These are phyloP conservation scores for Hyphopichia buzzinii DNA, from an alignment of 1,139 yeast species.

Conservation along the genomic window DNA sequence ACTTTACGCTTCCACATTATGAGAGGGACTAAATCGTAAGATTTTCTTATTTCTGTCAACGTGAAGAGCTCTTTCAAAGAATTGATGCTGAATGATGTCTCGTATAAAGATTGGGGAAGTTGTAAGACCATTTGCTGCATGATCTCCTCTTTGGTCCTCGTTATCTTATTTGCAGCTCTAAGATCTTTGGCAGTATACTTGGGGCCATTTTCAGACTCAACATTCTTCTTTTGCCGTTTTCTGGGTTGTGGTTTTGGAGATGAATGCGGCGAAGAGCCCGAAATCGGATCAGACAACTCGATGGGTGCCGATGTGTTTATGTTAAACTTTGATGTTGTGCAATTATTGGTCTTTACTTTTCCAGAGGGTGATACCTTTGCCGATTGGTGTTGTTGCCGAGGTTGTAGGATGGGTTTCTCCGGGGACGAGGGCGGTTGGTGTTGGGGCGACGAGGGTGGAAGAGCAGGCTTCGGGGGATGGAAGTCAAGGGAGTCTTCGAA, in stretches of 20 bases:
- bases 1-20: constrained; percentile 37
- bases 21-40: constrained; percentile 20
- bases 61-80: constrained; percentile 11
- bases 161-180: constrained; percentile 49
- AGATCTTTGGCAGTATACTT: constrained; percentile 30
- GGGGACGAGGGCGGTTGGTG: too few species aligned
- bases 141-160: constrained; percentile 49
- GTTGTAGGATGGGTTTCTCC: too few species aligned
- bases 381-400: too few species aligned
- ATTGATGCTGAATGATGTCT: constrained; percentile 11
- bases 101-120: constrained; percentile 16
- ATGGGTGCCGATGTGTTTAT: too few species aligned
- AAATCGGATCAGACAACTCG: constrained; percentile 1
- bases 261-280: neutral
- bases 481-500: too few species aligned
- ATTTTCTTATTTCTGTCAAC: constrained; percentile 11
- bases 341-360: too few species aligned
- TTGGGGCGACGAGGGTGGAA: too few species aligned
- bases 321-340: too few species aligned
- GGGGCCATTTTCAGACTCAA: constrained; percentile 1
- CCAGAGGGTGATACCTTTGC: too few species aligned
- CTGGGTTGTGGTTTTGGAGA: neutral
- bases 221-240: neutral
- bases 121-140: constrained; percentile 48
- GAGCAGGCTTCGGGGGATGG: too few species aligned